Conservation (phyloP, 768 basidiomycete genomes). For the Mycena maculata region DNA sequence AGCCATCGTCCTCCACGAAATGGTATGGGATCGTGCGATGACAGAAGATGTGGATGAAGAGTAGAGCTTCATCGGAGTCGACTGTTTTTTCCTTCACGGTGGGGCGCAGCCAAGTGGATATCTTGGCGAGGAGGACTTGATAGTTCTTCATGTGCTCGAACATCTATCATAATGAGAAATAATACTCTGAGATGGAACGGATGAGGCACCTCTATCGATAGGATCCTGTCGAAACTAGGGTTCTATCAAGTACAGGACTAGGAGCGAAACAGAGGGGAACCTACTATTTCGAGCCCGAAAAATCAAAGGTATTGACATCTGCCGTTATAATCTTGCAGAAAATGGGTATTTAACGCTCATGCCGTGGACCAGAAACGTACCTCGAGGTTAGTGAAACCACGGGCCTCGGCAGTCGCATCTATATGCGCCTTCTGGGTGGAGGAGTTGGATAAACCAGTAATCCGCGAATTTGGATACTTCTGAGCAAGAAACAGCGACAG, state of each 20-base stretch:
- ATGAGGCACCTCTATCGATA: constrained; percentile 70
- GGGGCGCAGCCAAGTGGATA: constrained; percentile 73
- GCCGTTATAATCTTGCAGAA: constrained; percentile 68
- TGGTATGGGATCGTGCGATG: constrained; percentile 73
- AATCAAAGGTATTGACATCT: constrained; percentile 74
- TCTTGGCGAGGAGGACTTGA: constrained; percentile 66
- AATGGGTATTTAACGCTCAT: too few species aligned
- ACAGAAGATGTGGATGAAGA: constrained; percentile 81
- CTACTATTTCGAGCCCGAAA: constrained; percentile 59
- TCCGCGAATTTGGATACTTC: constrained; percentile 75
- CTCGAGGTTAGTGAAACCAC: constrained; percentile 65
- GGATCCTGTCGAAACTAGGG: constrained; percentile 73
- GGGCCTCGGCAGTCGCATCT: constrained; percentile 59
- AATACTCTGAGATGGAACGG: neutral
- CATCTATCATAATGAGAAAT: constrained; percentile 54
- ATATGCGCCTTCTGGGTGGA: constrained; percentile 75
- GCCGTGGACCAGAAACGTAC: constrained; percentile 42
- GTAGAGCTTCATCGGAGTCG: constrained; percentile 55
- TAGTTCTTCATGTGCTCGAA: constrained; percentile 87
- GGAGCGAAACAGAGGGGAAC: constrained; percentile 23
- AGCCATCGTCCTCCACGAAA: constrained; percentile 75
- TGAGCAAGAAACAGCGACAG: constrained; percentile 73
- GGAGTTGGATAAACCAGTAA: constrained; percentile 76
- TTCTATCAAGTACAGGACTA: neutral
- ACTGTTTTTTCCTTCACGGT: constrained; percentile 32